A percentile compares a stretch with the other conserved stretches of the same genome.
Conservation (phyloP, 257 asterid species). For the Striga asiatica region DNA sequence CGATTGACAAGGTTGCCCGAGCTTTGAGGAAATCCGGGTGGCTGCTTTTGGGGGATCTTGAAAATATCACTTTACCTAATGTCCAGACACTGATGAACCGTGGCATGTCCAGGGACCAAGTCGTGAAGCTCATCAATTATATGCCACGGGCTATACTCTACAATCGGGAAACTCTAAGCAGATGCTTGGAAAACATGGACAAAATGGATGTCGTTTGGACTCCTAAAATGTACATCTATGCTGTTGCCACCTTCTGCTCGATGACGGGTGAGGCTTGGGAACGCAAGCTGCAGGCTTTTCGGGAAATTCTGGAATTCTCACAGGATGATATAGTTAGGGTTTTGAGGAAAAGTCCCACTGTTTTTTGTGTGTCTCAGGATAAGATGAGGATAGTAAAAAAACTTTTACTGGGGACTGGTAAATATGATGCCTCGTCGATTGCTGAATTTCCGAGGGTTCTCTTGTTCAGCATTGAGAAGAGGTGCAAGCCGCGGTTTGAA, state of each 20-base stretch:
- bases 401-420: slow-evolving; percentile 12
- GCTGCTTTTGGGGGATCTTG: slow-evolving; percentile 13
- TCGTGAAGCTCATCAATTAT: background rate
- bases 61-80: slow-evolving; percentile 19
- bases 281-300: background rate
- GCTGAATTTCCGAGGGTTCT: background rate
- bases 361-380: slow-evolving; percentile 2
- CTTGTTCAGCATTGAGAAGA: slow-evolving; percentile 13
- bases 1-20: slow-evolving; percentile 12
- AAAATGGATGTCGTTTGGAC: slow-evolving; percentile 13
- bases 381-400: slow-evolving; percentile 11
- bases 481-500: slow-evolving; percentile 13
- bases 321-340: background rate
- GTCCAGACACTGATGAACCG: slow-evolving; percentile 17
- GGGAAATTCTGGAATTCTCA: background rate
- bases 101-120: slow-evolving; percentile 19
- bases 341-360: slow-evolving; percentile 11
- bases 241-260: slow-evolving; percentile 9
- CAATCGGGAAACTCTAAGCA: slow-evolving; percentile 21
- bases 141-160: slow-evolving; percentile 21
- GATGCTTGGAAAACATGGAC: slow-evolving; percentile 17
- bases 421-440: slow-evolving; percentile 13
- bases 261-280: background rate
- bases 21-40: slow-evolving; percentile 9
- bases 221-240: slow-evolving; percentile 13